phyloP scores from a whole-genome alignment of 2,329 filamentous ascomycete species.

The Alternaria sp. region DNA sequence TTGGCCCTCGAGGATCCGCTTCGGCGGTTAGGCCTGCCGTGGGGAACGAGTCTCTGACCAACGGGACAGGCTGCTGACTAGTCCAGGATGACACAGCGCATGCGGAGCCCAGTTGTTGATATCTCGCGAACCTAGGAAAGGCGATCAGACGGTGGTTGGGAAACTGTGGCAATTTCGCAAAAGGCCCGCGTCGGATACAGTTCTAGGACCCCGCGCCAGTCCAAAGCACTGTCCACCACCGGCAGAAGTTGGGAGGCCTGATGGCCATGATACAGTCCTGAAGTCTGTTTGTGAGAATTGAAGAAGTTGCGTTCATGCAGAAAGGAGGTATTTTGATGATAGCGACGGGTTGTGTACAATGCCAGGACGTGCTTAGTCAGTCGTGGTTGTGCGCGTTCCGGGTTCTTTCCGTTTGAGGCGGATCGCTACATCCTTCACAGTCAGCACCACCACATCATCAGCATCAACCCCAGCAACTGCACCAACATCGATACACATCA shows the following conservation, averaged over 20 bases:
- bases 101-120: background rate
- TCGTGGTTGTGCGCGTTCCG: background rate
- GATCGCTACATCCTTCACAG: background rate
- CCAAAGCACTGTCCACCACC: slow-evolving; percentile 7
- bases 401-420: background rate
- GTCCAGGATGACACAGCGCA: slow-evolving; percentile 9
- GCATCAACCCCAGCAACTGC: background rate
- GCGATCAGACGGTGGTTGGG: background rate
- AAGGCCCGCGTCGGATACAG: slow-evolving; percentile 2
- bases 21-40: slow-evolving; percentile 17
- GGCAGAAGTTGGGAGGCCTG: slow-evolving; percentile 6
- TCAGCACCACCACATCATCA: background rate
- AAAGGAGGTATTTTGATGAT: background rate
- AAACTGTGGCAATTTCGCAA: slow-evolving; percentile 1
- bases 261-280: background rate
- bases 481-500: background rate
- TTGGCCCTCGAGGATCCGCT: slow-evolving; percentile 29
- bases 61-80: slow-evolving; percentile 3
- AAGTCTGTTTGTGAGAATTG: background rate
- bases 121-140: background rate
- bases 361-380: slow-evolving; percentile 1
- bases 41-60: slow-evolving; percentile 14
- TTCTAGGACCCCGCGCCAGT: slow-evolving; percentile 10
- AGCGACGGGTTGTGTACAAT: background rate
- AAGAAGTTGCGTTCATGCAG: background rate